These are phyloP conservation scores for Endocalyx cinctus DNA, from an alignment of 2,329 filamentous ascomycete species.

Conservation along the genomic window DNA sequence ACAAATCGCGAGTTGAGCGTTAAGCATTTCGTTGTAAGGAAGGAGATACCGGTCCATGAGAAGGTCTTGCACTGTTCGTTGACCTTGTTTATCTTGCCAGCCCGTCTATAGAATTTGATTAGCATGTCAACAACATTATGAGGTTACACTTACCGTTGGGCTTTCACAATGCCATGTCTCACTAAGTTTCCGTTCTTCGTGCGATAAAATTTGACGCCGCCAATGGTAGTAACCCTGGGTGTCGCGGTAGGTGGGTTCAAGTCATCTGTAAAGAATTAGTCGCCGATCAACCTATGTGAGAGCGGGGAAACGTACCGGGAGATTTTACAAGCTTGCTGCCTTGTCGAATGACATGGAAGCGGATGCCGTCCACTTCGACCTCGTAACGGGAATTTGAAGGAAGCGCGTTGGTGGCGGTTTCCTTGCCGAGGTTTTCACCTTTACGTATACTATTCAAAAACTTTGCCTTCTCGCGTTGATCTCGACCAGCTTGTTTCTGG, in stretches of 20 bases:
- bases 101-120: conserved; percentile 38
- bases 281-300: conserved; percentile 5
- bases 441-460: conserved; percentile 44
- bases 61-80: conserved; percentile 70
- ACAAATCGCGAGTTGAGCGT: conserved; percentile 28
- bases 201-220: conserved; percentile 76
- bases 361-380: conserved; percentile 65
- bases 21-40: conserved; percentile 29
- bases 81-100: conserved; percentile 60
- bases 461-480: conserved; percentile 54
- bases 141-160: conserved; percentile 61
- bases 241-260: conserved; percentile 60
- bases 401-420: conserved; percentile 24
- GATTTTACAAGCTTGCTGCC: conserved; percentile 79
- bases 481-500: conserved; percentile 49
- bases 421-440: conserved; percentile 19
- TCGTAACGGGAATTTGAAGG: conserved; percentile 46
- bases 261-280: conserved; percentile 42
- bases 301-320: conserved; percentile 52
- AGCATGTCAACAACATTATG: conserved; percentile 28
- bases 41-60: conserved; percentile 63
- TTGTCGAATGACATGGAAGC: conserved; percentile 67
- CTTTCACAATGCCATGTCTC: conserved; percentile 68
- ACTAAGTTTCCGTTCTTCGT: conserved; percentile 87
- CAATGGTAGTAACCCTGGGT: conserved; percentile 68